phyloP scores from a whole-genome alignment of 352 stramenopile species.

The Phytophthora crassamura region DNA sequence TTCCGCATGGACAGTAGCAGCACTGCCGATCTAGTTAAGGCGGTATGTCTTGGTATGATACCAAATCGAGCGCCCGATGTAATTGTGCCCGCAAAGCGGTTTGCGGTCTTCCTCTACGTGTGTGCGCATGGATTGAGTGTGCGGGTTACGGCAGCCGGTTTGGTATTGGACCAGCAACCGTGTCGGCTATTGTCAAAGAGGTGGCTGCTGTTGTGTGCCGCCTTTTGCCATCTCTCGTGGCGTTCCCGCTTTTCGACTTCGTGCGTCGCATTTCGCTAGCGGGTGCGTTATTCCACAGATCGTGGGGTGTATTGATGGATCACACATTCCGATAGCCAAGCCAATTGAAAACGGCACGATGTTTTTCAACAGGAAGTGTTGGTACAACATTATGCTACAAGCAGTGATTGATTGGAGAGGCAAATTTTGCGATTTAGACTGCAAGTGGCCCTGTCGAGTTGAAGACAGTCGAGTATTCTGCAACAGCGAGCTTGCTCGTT shows the following conservation, averaged over 20 bases:
- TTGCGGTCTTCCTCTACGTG: not conserved
- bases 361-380: slow-evolving; percentile 14
- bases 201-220: not conserved
- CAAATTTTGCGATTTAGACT: not conserved
- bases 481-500: not conserved
- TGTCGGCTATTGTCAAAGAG: not conserved
- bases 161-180: not conserved
- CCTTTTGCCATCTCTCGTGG: no score
- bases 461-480: not conserved
- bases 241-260: not conserved
- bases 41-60: not conserved
- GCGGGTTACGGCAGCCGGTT: no score
- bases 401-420: not conserved
- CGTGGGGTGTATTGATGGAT: slow-evolving; percentile 10
- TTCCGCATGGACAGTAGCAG: not conserved
- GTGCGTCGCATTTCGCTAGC: slow-evolving; percentile 4
- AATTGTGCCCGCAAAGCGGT: not conserved
- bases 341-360: not conserved
- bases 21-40: not conserved
- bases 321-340: not conserved
- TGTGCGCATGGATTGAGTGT: not conserved
- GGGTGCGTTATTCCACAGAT: slow-evolving; percentile 11
- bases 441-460: slow-evolving; percentile 1
- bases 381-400: slow-evolving; percentile 9
- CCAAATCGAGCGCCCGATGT: not conserved